Base-by-base conservation (phyloP, 1,139 yeast species). In the Scheffersomyces titani region DNA sequence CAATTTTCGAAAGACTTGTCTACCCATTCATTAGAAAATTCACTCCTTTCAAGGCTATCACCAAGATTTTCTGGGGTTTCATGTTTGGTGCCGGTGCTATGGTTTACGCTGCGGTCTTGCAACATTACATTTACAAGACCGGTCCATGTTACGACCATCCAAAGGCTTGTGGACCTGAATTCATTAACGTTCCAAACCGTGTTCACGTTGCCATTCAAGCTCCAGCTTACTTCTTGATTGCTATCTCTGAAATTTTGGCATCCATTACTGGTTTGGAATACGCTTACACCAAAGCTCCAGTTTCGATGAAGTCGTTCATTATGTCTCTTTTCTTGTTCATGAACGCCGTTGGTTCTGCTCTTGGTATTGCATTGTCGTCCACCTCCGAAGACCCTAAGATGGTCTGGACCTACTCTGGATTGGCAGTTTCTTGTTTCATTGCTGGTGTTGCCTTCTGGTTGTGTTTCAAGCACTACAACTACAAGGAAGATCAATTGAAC, bases 21-120 rank as follows among this genome's bases (percentile, higher is more conserved):
- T 87, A 86, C 68, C 91, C 90, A 49, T 72, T 73, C 66, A 74
- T 87, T 64, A 77, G 88, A 71, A 78, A 71, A 63, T 72, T 59
- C 65, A 85, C 89, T 50, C 83, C 86, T 16, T 84, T 87, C 69
- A 85, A 79, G 62, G 86, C 97, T 49, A 85, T 90, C 64, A 81
- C 92, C 59, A 86, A 90, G 71, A 92, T 92, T 63, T 80, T 83
- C 68, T 77, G 80, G 62, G 97, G 98, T 13, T 92, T 92, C 77
- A 72, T 88, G 72, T 78, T 90, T 57, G 92, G 88, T 55, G 73
- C 92, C 6, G 66, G 81, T 49, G 83, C 97, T 48, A 89, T 90
- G 87, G 83, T 86, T 45, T 86, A 89, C 68, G 96, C 97, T 55
- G 94, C 96, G 18, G 87, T 90, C 50, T 81, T 90, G 62, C 97